Base-by-base conservation (phyloP, 1,139 yeast species). In the Yamadazyma triangularis region DNA sequence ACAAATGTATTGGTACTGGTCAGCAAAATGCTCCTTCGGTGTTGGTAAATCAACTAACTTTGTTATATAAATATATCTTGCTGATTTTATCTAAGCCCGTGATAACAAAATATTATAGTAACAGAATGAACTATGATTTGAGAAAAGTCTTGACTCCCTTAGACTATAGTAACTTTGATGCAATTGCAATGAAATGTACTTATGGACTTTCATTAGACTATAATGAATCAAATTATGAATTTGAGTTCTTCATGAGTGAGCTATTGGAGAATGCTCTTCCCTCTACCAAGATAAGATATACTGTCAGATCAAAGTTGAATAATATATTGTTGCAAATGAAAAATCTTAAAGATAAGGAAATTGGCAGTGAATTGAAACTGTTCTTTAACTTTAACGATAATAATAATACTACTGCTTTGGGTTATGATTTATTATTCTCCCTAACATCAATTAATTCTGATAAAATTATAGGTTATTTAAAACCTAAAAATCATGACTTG, bases 121-220 rank as follows among this genome's bases (percentile, higher is more conserved):
- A 77, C 41, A 65, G 95, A 36, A 81, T 83, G 51, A 86, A 86
- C 48, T 88, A 84, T 48, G 97, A 91, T 50, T 58, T 91, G 26
- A 61, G 96, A 19, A 81, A 80, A 38, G 70, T 85, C 24, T 62
- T 91, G 18, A 88, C 88, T 2, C 78, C 82, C 1, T 60, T 78
- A 9, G 85, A 79, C 40, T 77, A 79, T 37, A 70, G 72, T 2
- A 82, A 83, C 34, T 55, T 87, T 25, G 82, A 80, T 40, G 65
- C 75, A 1, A 63, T 85, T 20, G 73, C 86, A 37, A 60, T 67
- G 47, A 77, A 73, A 38, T 59, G 85, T 45, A 63, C 58, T 5
- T 65, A 48, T 48, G 73, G 59, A 14, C 29, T 30, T 26, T 9
- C n/a, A 10, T 12, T 10, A 12, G 26, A 24, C 7, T 9, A 12